Percentiles rank a stretch among this genome's conserved stretches.
Evolutionary conservation across 176 grass and related monocot genomes (phyloP).

Genomic region (Rhynchospora pubera): DNA sequence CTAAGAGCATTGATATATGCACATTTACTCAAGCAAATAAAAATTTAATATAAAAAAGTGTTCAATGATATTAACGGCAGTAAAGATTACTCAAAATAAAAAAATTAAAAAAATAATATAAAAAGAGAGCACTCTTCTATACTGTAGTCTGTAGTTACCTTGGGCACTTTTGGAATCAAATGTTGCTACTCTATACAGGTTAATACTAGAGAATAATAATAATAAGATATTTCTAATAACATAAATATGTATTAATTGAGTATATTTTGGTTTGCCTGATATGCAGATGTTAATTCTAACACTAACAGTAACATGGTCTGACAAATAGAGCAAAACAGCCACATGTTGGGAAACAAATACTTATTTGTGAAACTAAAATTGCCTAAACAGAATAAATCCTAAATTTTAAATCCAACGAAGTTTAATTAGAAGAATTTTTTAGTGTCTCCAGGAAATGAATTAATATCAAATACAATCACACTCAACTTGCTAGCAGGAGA

Average conservation of each 20-base stretch:
- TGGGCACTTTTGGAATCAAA: too few species aligned
- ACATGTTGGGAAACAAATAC: background rate
- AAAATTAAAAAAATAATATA: background rate
- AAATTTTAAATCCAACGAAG: too few species aligned
- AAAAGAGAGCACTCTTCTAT: background rate
- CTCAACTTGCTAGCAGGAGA: constrained; percentile 12
- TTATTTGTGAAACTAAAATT: too few species aligned
- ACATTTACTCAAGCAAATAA: background rate
- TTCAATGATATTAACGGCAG: background rate
- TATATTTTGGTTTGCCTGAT: background rate
- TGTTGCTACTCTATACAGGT: background rate
- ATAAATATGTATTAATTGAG: background rate
- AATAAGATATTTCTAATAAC: background rate
- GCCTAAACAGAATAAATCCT: too few species aligned
- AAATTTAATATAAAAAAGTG: background rate
- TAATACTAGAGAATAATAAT: background rate
- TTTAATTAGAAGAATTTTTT: too few species aligned
- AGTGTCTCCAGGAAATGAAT: background rate
- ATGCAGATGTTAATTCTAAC: too few species aligned
- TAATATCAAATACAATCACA: constrained; percentile 8
- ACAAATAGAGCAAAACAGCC: too few species aligned
- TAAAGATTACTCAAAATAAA: background rate
- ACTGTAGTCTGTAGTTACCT: too few species aligned
- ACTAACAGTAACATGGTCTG: too few species aligned
- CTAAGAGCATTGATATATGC: background rate